Evolutionary conservation across 805 yeast genomes (phyloP), one percentile per base, ranked within the genome.

Genomic region (Wickerhamiella siamensis): DNA sequence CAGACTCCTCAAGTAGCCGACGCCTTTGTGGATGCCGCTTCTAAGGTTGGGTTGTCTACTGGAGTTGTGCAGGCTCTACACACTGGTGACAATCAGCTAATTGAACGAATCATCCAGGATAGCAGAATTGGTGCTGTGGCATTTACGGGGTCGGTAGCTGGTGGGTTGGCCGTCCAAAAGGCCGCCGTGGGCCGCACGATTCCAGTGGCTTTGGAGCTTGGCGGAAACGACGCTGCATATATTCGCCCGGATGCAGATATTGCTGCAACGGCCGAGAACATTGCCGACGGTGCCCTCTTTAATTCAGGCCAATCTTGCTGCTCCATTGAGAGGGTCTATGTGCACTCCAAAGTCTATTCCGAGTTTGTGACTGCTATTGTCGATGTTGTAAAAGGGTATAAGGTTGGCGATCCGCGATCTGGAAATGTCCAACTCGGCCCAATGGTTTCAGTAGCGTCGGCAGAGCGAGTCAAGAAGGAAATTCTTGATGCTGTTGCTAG

Each of bases 221-320:
- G 94, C 59, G 94, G 94, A 60, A 83, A 83, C 63, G 83, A 91
- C 46, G 87, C 94, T 58, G 82, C 81, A 60, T 79, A 83, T 54
- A 80, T 83, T 40, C 77, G 83, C 55, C 70, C 73, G 46, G 94
- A 83, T 57, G 79, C 74, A 32, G 75, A 81, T 56, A 56, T 79
- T 43, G 70, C 71, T 31, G 66, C 67, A 43, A 75, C 91, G 42
- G 79, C 84, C 39, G 71, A 72, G 53, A 71, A 71, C 59, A 70
- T 82, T 50, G 71, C 82, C 45, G 66, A 71, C 40, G 94, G 94
- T 65, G 82, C 83, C 50, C 76, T 77, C 67, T 81, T 71, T 71
- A 84, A 84, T 67, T 77, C 93, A 44, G 95, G 95, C 66, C 94
- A 84, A 66, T 87, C 82, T 45, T 84, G 95, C 67, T 80, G 88